Evolutionary conservation across 805 yeast genomes (phyloP).

Genomic region (Pichia cabralensis): DNA sequence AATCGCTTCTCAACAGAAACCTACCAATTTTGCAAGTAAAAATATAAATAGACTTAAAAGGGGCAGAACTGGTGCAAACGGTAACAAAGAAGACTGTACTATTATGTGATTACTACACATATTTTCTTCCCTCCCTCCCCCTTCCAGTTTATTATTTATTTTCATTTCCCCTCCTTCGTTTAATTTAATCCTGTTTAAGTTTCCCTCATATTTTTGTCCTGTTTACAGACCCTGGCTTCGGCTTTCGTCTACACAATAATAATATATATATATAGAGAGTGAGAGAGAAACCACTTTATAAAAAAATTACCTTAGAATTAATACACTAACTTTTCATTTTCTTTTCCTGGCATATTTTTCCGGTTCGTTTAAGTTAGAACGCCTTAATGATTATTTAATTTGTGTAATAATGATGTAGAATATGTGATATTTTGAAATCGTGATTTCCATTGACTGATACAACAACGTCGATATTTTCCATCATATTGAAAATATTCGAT

Average conservation of each 20-base stretch:
- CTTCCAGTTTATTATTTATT: too few species aligned
- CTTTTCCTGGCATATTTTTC: too few species aligned
- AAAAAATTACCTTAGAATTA: too few species aligned
- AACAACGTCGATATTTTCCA: constrained; percentile 6
- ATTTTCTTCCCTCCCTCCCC: too few species aligned
- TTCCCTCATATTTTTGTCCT: too few species aligned
- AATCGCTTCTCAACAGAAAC: not conserved
- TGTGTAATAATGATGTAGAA: constrained; percentile 10
- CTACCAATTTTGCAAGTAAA: constrained; percentile 4
- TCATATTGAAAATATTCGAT: constrained; percentile 2
- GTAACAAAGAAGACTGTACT: constrained; percentile 23
- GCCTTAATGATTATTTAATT: not conserved
- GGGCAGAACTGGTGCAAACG: constrained; percentile 8
- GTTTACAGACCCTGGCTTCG: too few species aligned
- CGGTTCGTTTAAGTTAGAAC: too few species aligned
- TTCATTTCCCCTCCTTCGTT: too few species aligned
- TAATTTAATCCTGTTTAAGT: too few species aligned
- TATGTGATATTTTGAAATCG: constrained; percentile 2
- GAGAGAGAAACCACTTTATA: too few species aligned
- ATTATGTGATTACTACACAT: constrained; percentile 18
- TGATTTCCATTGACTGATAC: constrained; percentile 1
- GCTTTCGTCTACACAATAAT: too few species aligned
- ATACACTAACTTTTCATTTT: too few species aligned
- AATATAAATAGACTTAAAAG: constrained; percentile 10
- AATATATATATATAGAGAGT: not conserved